Evolutionary conservation across 139 green algal genomes (phyloP).

Genomic region (Mychonastes homosphaera): DNA sequence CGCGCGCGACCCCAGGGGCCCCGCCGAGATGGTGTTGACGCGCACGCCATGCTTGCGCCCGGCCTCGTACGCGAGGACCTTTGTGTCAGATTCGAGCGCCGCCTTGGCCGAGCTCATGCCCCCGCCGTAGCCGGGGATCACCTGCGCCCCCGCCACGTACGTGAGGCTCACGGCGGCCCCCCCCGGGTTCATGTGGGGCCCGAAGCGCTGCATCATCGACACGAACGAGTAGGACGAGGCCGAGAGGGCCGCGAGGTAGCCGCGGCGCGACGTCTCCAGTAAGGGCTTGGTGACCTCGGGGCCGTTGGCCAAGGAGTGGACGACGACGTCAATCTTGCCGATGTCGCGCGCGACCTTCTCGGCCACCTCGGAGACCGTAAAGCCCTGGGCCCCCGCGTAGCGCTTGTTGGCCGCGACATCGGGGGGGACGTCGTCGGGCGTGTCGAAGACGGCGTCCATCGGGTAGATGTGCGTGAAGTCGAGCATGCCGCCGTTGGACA

Average conservation of each 20-base stretch:
- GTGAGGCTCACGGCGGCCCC: conserved; percentile 86
- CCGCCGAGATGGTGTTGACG: conserved; percentile 76
- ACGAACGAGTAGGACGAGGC: conserved; percentile 94
- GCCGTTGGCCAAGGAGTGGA: conserved; percentile 98
- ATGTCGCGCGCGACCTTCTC: conserved; percentile 68
- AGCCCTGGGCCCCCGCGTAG: conserved; percentile 74
- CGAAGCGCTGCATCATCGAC: conserved; percentile 79
- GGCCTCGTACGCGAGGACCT: conserved; percentile 94
- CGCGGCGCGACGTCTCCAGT: conserved; percentile 85
- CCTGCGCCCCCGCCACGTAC: conserved; percentile 83
- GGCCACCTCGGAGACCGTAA: conserved; percentile 83
- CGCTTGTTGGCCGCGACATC: conserved; percentile 89
- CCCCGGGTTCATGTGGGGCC: conserved; percentile 58
- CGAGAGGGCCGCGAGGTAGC: conserved; percentile 94
- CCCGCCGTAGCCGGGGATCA: conserved; percentile 96
- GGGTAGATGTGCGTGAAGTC: conserved; percentile 92
- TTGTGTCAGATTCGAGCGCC: conserved; percentile 91
- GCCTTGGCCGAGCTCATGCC: conserved; percentile 97
- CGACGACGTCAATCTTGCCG: conserved; percentile 90
- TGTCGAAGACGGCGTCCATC: conserved; percentile 99
- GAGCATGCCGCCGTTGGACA: conserved; percentile 84
- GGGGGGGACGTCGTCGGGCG: conserved; percentile 71
- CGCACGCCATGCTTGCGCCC: conserved; percentile 83
- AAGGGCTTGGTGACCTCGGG: conserved; percentile 94
- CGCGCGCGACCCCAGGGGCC: conserved; percentile 84